A percentile compares a stretch with the other conserved stretches of the same genome.
These are phyloP conservation scores for Lepidium africanum DNA, from an alignment of 345 rosid species.

Conservation along the genomic window DNA sequence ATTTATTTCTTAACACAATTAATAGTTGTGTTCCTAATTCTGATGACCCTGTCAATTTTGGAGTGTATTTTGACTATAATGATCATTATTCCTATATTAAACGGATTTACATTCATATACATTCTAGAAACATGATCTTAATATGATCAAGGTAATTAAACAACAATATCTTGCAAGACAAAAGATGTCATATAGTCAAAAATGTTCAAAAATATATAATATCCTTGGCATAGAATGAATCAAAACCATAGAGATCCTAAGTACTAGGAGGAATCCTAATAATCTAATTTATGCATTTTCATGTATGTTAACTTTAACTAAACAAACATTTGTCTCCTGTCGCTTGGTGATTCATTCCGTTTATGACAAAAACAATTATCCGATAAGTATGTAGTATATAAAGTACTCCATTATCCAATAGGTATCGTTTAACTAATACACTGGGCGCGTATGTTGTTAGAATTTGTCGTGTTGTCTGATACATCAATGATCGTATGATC, in stretches of 20 bases:
- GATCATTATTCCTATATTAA: not conserved
- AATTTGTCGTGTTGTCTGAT: constrained; percentile 2
- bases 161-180: constrained; percentile 13
- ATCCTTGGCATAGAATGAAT: constrained; percentile 17
- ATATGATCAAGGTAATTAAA: not conserved
- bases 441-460: not conserved
- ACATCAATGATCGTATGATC: not conserved
- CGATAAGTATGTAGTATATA: constrained; percentile 9
- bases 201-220: constrained; percentile 12
- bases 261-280: constrained; percentile 18
- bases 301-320: constrained; percentile 13
- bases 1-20: not conserved
- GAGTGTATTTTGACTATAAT: not conserved
- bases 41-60: not conserved
- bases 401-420: not conserved
- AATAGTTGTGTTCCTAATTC: not conserved
- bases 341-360: constrained; percentile 2
- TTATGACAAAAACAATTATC: constrained; percentile 12
- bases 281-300: not conserved
- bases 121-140: constrained; percentile 7
- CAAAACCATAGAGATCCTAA: constrained; percentile 18
- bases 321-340: constrained; percentile 8
- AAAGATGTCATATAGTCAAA: constrained; percentile 11
- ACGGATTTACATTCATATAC: not conserved
- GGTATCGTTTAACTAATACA: not conserved